A percentile compares a stretch with the other conserved stretches of the same genome.
These are phyloP conservation scores for Scleroderma bovista DNA, from an alignment of 768 basidiomycete species.

Conservation along the genomic window DNA sequence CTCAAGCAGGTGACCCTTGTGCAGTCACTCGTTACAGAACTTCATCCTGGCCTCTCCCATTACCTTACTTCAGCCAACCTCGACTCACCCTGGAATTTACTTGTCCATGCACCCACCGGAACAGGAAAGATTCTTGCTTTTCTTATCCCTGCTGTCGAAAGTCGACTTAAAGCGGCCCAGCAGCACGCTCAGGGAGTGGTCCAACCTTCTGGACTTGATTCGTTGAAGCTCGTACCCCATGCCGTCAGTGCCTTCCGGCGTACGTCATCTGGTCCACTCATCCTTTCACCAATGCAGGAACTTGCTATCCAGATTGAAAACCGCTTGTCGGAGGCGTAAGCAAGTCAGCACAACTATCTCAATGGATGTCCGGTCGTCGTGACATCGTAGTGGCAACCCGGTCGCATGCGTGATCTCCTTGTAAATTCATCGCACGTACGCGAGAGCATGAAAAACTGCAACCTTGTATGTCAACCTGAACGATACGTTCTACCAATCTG, in stretches of 20 bases:
- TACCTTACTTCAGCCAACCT: slow-evolving; percentile 10
- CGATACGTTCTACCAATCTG: slow-evolving; percentile 1
- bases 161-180: slow-evolving; percentile 56
- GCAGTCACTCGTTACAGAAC: slow-evolving; percentile 70
- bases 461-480: slow-evolving; percentile 43
- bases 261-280: slow-evolving; percentile 58
- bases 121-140: slow-evolving; percentile 89
- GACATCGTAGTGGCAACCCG: slow-evolving; percentile 90
- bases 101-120: slow-evolving; percentile 85
- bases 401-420: slow-evolving; percentile 73
- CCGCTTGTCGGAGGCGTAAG: slow-evolving; percentile 75
- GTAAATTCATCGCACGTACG: slow-evolving; percentile 51
- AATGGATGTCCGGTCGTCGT: slow-evolving; percentile 60
- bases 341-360: slow-evolving; percentile 46
- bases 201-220: slow-evolving; percentile 37
- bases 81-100: slow-evolving; percentile 50
- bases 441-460: slow-evolving; percentile 46
- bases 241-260: slow-evolving; percentile 37
- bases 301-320: slow-evolving; percentile 85
- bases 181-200: slow-evolving; percentile 36
- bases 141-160: slow-evolving; percentile 81
- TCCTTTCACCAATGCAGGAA: slow-evolving; percentile 89
- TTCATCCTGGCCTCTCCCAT: slow-evolving; percentile 64
- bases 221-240: slow-evolving; percentile 23
- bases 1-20: slow-evolving; percentile 74